phyloP scores from a whole-genome alignment of 768 basidiomycete species.

The Amanita phalloides region DNA sequence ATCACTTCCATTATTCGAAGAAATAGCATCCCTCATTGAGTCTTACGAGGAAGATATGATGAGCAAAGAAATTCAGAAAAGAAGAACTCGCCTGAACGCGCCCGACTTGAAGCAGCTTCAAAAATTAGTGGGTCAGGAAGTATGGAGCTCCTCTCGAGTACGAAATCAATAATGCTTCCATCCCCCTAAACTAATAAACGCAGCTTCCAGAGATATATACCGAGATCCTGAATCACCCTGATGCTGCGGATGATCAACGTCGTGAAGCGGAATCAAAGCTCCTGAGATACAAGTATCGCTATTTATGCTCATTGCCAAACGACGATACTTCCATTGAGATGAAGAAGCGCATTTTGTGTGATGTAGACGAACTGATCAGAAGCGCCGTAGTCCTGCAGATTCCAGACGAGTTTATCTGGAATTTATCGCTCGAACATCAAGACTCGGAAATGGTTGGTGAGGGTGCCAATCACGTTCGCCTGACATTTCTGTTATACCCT shows the following conservation, averaged over 20 bases:
- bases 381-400: slow-evolving; percentile 71
- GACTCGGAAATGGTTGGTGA: slow-evolving; percentile 60
- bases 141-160: slow-evolving; percentile 54
- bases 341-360: slow-evolving; percentile 40
- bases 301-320: slow-evolving; percentile 50
- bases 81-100: slow-evolving; percentile 68
- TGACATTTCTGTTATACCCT: slow-evolving; percentile 2
- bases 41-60: slow-evolving; percentile 45
- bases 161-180: slow-evolving; percentile 1
- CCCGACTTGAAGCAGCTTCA: slow-evolving; percentile 44
- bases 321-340: slow-evolving; percentile 18
- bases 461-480: slow-evolving; percentile 13
- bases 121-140: slow-evolving; percentile 57
- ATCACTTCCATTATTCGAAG: slow-evolving; percentile 60
- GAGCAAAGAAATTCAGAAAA: slow-evolving; percentile 63
- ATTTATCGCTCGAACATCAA: slow-evolving; percentile 58
- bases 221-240: slow-evolving; percentile 74
- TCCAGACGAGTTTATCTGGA: slow-evolving; percentile 79
- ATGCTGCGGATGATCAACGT: slow-evolving; percentile 73
- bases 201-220: slow-evolving; percentile 69
- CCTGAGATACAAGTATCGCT: slow-evolving; percentile 48
- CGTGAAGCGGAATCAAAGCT: slow-evolving; percentile 67
- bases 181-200: slow-evolving; percentile 5
- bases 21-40: slow-evolving; percentile 58
- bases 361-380: slow-evolving; percentile 61